Percentiles rank a stretch among this genome's conserved stretches.
Evolutionary conservation across 2,329 filamentous ascomycete genomes (phyloP).

Genomic region (Aureobasidium uvarum): DNA sequence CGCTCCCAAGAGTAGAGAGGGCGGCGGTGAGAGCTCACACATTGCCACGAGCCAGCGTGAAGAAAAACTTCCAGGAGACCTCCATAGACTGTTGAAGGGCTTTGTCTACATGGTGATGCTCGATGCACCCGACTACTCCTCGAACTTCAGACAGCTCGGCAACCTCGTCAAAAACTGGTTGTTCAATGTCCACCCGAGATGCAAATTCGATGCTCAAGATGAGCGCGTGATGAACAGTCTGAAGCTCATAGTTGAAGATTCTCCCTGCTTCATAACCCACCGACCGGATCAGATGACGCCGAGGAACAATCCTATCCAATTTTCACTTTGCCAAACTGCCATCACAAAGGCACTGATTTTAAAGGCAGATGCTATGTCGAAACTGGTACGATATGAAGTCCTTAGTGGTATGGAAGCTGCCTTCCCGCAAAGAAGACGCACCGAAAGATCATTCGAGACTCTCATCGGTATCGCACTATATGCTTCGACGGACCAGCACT

Average conservation of each 20-base stretch:
- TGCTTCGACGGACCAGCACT: not conserved
- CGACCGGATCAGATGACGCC: not conserved
- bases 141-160: not conserved
- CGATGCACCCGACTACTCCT: not conserved
- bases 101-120: not conserved
- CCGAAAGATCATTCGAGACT: not conserved
- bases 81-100: not conserved
- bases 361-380: not conserved
- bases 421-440: not conserved
- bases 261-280: not conserved
- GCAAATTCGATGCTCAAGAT: not conserved
- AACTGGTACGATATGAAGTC: not conserved
- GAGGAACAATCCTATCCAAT: not conserved
- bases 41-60: not conserved
- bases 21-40: too few species aligned
- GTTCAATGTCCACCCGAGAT: not conserved
- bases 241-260: not conserved
- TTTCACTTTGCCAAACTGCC: not conserved
- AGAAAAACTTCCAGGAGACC: not conserved
- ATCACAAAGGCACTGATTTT: not conserved
- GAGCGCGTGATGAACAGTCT: not conserved
- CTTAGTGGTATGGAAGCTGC: too few species aligned
- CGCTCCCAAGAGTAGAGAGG: too few species aligned
- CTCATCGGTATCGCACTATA: not conserved
- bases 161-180: not conserved